Evolutionary conservation across 192 early-diverging fungal species (phyloP).

Genomic region (Coemansia sp.): DNA sequence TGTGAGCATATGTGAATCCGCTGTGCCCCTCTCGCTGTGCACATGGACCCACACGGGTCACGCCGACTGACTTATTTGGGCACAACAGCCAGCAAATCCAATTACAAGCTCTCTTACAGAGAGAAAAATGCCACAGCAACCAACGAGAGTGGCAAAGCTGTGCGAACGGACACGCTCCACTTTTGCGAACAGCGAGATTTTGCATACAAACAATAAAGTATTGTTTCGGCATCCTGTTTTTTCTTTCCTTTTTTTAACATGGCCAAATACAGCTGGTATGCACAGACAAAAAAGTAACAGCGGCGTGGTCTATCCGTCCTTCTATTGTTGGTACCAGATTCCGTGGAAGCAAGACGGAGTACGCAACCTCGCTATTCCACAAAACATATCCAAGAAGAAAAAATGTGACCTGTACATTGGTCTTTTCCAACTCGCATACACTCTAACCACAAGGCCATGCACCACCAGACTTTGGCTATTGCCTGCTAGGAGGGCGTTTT

Average conservation of each 20-base stretch:
- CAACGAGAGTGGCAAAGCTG: neutral
- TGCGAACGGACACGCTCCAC: neutral
- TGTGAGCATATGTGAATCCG: neutral
- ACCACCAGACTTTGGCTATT: neutral
- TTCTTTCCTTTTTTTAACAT: neutral
- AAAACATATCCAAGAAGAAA: neutral
- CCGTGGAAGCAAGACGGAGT: neutral
- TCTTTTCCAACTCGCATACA: neutral
- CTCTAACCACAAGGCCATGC: neutral
- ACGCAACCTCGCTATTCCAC: neutral
- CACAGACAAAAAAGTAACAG: neutral
- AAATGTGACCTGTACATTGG: neutral
- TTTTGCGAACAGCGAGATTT: neutral
- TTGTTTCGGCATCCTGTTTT: neutral
- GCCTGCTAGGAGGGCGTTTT: neutral
- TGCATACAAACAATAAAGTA: neutral
- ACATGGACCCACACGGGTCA: neutral
- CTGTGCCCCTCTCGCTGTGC: neutral
- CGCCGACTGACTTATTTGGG: too few relatives aligned
- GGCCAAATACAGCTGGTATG: neutral
- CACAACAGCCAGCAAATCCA: too few relatives aligned
- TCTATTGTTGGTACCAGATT: neutral
- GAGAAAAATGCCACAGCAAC: neutral
- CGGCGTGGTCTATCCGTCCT: neutral
- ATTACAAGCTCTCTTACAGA: too few relatives aligned